Evolutionary conservation across 805 yeast genomes (phyloP).

Genomic region (Hemisphaericaspora nanyangensis): DNA sequence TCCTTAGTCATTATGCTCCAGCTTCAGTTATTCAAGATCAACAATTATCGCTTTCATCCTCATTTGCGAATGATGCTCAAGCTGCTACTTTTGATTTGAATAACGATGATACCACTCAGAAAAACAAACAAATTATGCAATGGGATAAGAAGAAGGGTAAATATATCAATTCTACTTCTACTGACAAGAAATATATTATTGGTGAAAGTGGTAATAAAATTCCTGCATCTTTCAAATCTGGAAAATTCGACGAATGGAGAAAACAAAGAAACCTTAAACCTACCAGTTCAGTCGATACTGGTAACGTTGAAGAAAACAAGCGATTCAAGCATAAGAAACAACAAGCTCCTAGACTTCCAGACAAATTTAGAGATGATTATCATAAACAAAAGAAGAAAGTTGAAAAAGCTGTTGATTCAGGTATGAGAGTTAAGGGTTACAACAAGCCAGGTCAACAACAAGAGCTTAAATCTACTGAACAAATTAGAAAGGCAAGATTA

Average conservation of each 20-base stretch:
- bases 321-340: constrained; percentile 68
- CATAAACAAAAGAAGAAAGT: constrained; percentile 78
- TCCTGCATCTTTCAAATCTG: constrained; percentile 89
- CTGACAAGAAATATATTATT: constrained; percentile 81
- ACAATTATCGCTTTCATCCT: constrained; percentile 52
- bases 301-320: constrained; percentile 27
- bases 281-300: constrained; percentile 48
- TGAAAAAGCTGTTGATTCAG: constrained; percentile 72
- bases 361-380: constrained; percentile 83
- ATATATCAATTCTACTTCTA: constrained; percentile 74
- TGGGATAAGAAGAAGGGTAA: constrained; percentile 96
- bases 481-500: constrained; percentile 75
- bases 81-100: constrained; percentile 81
- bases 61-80: constrained; percentile 82
- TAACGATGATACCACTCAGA: constrained; percentile 69
- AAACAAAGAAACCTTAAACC: constrained; percentile 57
- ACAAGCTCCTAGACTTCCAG: constrained; percentile 88
- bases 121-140: constrained; percentile 67
- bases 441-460: constrained; percentile 43
- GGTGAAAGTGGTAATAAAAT: constrained; percentile 92
- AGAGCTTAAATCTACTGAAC: constrained; percentile 67
- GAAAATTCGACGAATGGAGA: constrained; percentile 92
- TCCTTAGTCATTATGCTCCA: constrained; percentile 88
- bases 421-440: constrained; percentile 66
- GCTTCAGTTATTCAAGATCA: constrained; percentile 74